Base-by-base conservation (phyloP, 2,329 filamentous ascomycete species). In the Pseudocercospora macadamiae region DNA sequence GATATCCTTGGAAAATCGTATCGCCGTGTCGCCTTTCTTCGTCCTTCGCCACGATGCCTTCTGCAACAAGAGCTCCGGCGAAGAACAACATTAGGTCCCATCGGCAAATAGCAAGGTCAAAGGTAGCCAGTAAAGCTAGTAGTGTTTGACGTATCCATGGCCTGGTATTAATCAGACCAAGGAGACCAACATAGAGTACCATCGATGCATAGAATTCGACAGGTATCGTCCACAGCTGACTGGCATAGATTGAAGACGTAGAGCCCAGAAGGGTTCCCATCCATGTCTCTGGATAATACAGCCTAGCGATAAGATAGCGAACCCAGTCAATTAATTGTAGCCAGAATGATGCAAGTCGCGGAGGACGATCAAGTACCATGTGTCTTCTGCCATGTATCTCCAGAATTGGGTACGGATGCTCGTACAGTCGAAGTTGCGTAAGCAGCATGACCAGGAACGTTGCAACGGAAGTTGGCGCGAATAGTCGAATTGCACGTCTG, bases 161-260 rank as follows among this genome's bases (percentile, higher is more conserved):
- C 9, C 34, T 5, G 5, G 4, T 37, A 8, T 18, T 18, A 6
- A 37, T 12, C n/a, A 37, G 34, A 7, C 34, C 34, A 37, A 18
- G n/a, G 19, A 37, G 34, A 18, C 34, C n/a, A 5, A 56, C 16
- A 32, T 48, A 56, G 4, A 56, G 28, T 10, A 28, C 28, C 55
- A 58, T 54, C 7, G 28, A 42, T 21, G 37, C 55, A 18, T 21
- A 44, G 7, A 58, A 54, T n/a, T 53, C 51, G 16, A 54, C n/a
- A 1, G 55, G 49, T 26, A 53, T 58, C 7, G 55, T 48, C 55
- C 55, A 58, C 39, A 48, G n/a, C 39, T 58, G 49, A 14, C 32
- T 53, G 4, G 32, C 36, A 26, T 37, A 53, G 6, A 53, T 37
- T 16, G 51, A 25, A 18, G 51, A 47, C 4, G 18, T 26, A 4